Conservation (phyloP, 1,284 basidiomycete species). For the Rhodotorula sp. region DNA sequence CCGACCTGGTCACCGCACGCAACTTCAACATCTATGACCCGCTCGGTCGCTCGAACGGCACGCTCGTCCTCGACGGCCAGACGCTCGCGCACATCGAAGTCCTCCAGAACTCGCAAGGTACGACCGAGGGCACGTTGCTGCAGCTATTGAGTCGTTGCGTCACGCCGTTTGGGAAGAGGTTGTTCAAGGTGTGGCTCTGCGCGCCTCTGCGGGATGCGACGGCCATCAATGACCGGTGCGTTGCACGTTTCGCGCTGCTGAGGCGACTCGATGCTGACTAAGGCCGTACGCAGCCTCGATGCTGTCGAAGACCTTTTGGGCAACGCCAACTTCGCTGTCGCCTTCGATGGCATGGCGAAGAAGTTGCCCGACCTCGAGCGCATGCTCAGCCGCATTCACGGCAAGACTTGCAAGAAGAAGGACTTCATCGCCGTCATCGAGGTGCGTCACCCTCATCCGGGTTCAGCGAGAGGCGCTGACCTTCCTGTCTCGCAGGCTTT, state of each 20-base stretch:
- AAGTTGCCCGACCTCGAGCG: constrained; percentile 89
- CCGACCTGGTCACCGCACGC: constrained; percentile 84
- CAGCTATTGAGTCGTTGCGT: constrained; percentile 78
- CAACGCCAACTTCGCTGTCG: constrained; percentile 68
- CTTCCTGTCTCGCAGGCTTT: constrained; percentile 55
- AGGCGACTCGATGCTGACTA: constrained; percentile 3
- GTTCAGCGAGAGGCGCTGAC: constrained; percentile 65
- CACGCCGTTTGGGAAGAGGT: constrained; percentile 89
- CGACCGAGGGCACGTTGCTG: constrained; percentile 80
- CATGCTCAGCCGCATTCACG: constrained; percentile 87
- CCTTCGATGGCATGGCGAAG: constrained; percentile 72
- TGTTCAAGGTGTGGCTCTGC: constrained; percentile 92
- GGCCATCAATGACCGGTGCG: constrained; percentile 81
- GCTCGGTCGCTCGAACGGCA: constrained; percentile 72
- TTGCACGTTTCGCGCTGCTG: constrained; percentile 22
- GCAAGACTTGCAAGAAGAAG: constrained; percentile 77
- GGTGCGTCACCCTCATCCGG: neutral
- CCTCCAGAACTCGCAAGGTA: constrained; percentile 84
- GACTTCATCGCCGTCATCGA: constrained; percentile 59
- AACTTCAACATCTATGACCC: constrained; percentile 97
- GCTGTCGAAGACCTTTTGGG: constrained; percentile 85
- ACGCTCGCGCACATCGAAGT: constrained; percentile 92
- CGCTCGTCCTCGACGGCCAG: constrained; percentile 84
- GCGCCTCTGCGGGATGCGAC: constrained; percentile 75
- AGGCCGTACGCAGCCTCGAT: constrained; percentile 63